Base-by-base conservation (phyloP, 2,329 filamentous ascomycete species). In the Scedosporium aurantiacum region DNA sequence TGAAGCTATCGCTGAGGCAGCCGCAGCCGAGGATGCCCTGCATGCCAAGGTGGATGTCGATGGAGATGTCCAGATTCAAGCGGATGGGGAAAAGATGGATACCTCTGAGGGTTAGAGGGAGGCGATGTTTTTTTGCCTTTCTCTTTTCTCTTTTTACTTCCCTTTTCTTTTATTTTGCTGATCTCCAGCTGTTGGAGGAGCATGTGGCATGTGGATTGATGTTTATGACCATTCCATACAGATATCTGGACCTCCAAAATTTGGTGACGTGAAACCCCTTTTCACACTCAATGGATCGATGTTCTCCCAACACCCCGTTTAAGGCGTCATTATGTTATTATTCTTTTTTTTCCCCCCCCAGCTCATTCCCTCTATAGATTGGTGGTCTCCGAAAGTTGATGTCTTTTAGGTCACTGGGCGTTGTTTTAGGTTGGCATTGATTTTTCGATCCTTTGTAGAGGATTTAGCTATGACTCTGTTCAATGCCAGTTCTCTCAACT, bases 1-100 rank as follows among this genome's bases (percentile, higher is more conserved):
- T 1, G 74, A 76, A 16, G 61, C 68, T 2, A 80, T 80, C 75
- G 79, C 73, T 3, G 74, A 75, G 41, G 76, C 70, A 18, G 73
- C 63, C 63, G 60, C 37, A 3, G 50, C 55, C 2, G 58, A 57
- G 52, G 43, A 27, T 28, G 50, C 50, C 18, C 50, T 54, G 16
- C 3, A 43, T 3, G 43, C 21, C 43, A 47, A 23, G 50, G 12
- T 18, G 23, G 50, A 37, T 12, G 32, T 37, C 32, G 32, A 37
- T 37, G 32, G 32, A 10, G 32, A 37, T 37, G 32, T 37, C 32
- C 32, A 37, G 32, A 37, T n/a, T n/a, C n/a, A 37, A 12, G 50
- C 8, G 37, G 56, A 37, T 21, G 32, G 4, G 14, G 32, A 43
- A 41, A 58, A 25, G 28, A 41, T 37, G 56, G 50, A 54, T 23